phyloP scores from a whole-genome alignment of 2,329 filamentous ascomycete genomes.

The Hyphodiscus sp. region DNA sequence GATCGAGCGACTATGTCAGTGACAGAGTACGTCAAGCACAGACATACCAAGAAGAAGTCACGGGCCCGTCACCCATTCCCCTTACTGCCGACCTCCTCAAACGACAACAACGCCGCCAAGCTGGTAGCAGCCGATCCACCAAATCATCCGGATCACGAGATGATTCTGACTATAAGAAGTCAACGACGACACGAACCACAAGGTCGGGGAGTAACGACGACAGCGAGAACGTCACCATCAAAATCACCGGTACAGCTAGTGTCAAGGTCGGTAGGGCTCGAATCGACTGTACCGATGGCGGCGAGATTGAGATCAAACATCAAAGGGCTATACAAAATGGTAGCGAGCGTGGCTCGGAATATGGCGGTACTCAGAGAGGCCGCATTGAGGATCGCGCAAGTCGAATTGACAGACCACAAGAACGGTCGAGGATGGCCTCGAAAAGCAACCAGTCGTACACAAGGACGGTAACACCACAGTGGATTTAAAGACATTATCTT shows the following conservation, averaged over 20 bases:
- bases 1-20: constrained; percentile 32
- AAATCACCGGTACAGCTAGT: constrained; percentile 48
- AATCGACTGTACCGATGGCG: constrained; percentile 52
- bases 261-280: constrained; percentile 51
- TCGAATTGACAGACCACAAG: constrained; percentile 13
- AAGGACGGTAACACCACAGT: not conserved
- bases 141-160: constrained; percentile 54
- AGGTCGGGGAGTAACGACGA: constrained; percentile 36
- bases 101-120: constrained; percentile 37
- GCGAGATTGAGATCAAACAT: constrained; percentile 50
- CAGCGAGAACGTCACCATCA: constrained; percentile 56
- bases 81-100: constrained; percentile 50
- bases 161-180: constrained; percentile 57
- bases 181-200: constrained; percentile 55
- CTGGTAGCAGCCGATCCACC: constrained; percentile 45
- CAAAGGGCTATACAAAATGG: constrained; percentile 34
- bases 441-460: not conserved
- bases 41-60: constrained; percentile 48
- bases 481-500: not conserved
- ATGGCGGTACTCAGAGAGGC: constrained; percentile 12
- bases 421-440: not conserved
- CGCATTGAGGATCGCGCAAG: constrained; percentile 23
- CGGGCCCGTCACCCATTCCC: constrained; percentile 34
- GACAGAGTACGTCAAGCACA: constrained; percentile 39
- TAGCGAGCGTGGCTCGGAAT: constrained; percentile 42